Percentiles rank a stretch among this genome's conserved stretches.
phyloP scores from a whole-genome alignment of 768 basidiomycete species.

The Boletus tomentosulus region DNA sequence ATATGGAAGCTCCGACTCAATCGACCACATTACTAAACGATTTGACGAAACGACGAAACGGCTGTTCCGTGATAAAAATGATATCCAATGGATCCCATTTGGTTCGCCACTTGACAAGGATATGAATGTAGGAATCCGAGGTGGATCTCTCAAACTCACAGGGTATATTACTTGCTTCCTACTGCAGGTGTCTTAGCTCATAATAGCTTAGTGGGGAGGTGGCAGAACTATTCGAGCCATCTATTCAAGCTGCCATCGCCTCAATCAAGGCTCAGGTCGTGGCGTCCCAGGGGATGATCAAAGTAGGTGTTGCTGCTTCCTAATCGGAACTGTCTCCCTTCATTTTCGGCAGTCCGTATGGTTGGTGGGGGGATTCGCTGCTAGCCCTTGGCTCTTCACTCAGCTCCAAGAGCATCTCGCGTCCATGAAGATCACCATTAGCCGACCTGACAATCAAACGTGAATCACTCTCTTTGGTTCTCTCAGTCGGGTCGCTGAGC shows the following conservation, averaged over 20 bases:
- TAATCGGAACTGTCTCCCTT: conserved; percentile 4
- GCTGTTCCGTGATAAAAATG: conserved; percentile 64
- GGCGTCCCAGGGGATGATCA: conserved; percentile 62
- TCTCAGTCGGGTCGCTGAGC: not conserved
- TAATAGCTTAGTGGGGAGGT: conserved; percentile 40
- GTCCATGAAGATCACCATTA: conserved; percentile 55
- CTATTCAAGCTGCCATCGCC: conserved; percentile 64
- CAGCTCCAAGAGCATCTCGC: conserved; percentile 69
- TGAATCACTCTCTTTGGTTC: conserved; percentile 31
- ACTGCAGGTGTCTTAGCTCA: conserved; percentile 1
- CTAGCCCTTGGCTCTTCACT: conserved; percentile 74
- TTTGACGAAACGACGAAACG: conserved; percentile 85
- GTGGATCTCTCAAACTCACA: conserved; percentile 65
- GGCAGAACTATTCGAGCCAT: conserved; percentile 74
- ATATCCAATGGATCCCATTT: conserved; percentile 69
- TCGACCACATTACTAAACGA: conserved; percentile 75
- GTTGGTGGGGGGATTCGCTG: conserved; percentile 80
- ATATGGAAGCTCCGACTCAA: conserved; percentile 65
- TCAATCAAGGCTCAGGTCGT: conserved; percentile 72
- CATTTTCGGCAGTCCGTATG: conserved; percentile 59
- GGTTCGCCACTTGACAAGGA: conserved; percentile 80
- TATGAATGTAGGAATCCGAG: conserved; percentile 59
- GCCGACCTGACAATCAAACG: conserved; percentile 78
- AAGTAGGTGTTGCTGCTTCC: conserved; percentile 34
- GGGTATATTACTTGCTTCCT: conserved; percentile 44